Evolutionary conservation across 1,139 yeast genomes (phyloP), one percentile per base, ranked within the genome.

Genomic region (Nakaseomyces glabratus): DNA sequence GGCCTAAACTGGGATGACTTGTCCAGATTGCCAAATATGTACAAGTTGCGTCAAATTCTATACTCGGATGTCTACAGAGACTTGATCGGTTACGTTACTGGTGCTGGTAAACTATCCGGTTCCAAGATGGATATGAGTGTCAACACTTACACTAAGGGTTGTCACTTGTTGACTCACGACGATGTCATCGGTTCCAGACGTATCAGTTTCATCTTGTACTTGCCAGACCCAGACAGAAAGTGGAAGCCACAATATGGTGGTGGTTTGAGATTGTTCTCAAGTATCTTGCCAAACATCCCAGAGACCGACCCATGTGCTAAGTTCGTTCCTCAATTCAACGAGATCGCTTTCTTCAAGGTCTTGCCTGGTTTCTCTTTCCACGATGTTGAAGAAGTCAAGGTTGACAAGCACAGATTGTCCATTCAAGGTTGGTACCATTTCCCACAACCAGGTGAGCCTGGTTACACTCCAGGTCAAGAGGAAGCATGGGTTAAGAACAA

Each of bases 401-500:
- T 78, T 2, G 93, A 86, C 50, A 82, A 78, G 52, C 93, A 86
- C 44, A 69, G 99, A 49, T 64, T 90, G 31, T 82, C 95, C 1
- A 84, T 93, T 42, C 95, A 90, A 53, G 99, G 99, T 0, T 93
- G 99, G 99, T 93, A 90, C 57, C 99, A 93, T 57, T 84, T 88
- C 33, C 98, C 98, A 2, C 98, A 90, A 55, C 66, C 64, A 7
- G 96, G 95, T 9, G 98, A 93, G 58, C 76, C 73, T 24, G 97
- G 96, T 0, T 88, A 60, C 51, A 69, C 76, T 28, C 75, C 73
- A 17, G 93, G 90, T 5, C 94, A 82, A 52, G 84, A 82, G 52
- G 88, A 78, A 47, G 74, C 63, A 36, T 55, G 59, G 56, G 51
- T 55, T 12, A 75, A 82, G 1, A 88, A 79, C 42, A 79, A 84